Evolutionary conservation across 2,329 filamentous ascomycete species (phyloP).

Genomic region (Apiospora kogelbergensis): DNA sequence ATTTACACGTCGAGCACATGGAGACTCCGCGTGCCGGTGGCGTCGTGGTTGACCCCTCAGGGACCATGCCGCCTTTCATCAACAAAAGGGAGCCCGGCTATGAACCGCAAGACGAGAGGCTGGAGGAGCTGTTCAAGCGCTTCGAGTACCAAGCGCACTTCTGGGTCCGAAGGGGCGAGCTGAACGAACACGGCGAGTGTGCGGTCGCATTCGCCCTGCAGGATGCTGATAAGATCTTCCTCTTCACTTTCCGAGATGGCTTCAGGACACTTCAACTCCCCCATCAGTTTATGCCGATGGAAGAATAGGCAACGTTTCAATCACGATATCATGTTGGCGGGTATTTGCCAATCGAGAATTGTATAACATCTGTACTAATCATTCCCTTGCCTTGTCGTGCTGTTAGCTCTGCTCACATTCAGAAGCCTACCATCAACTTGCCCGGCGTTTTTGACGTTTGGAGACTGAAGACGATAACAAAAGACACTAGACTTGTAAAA

Average conservation of each 20-base stretch:
- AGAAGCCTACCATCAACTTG: neutral
- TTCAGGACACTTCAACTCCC: neutral
- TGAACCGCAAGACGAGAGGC: neutral
- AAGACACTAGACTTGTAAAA: neutral
- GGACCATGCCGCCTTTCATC: neutral
- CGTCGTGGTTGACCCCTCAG: neutral
- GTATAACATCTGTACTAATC: neutral
- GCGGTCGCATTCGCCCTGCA: conserved; percentile 4
- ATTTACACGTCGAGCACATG: conserved; percentile 1
- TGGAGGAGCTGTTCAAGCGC: conserved; percentile 1
- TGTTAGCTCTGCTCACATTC: neutral
- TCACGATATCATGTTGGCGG: neutral
- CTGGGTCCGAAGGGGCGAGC: conserved; percentile 1
- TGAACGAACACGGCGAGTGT: neutral
- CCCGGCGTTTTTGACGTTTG: neutral
- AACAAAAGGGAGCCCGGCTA: neutral
- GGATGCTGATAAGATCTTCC: neutral
- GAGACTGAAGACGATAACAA: neutral
- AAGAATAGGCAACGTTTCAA: neutral
- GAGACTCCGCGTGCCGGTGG: neutral
- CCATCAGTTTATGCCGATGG: neutral
- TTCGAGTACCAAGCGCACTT: conserved; percentile 5
- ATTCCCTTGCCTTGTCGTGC: neutral
- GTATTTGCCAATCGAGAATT: neutral
- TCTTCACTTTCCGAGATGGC: conserved; percentile 3